phyloP scores from a whole-genome alignment of 768 basidiomycete genomes.

The Boletus tomentosulus region DNA sequence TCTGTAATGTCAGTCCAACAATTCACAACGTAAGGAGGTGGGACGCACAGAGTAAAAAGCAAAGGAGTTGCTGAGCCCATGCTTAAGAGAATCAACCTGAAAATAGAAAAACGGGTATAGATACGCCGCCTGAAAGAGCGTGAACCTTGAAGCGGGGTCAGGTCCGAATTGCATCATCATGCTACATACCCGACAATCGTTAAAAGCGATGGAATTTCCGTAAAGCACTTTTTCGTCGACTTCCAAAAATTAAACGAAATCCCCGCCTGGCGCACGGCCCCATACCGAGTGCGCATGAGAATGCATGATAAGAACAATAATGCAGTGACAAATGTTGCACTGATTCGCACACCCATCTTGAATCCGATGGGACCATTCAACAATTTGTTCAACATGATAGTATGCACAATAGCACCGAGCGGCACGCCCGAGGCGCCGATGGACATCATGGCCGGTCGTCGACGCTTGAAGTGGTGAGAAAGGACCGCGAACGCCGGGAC shows the following conservation, averaged over 20 bases:
- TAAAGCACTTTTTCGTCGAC: constrained; percentile 20
- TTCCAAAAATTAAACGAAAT: constrained; percentile 12
- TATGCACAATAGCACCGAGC: constrained; percentile 52
- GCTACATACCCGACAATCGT: constrained; percentile 18
- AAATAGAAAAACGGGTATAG: constrained; percentile 56
- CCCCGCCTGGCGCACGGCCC: background rate
- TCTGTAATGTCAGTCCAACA: background rate
- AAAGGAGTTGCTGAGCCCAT: constrained; percentile 41
- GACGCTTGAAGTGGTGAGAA: constrained; percentile 42
- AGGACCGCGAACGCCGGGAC: constrained; percentile 41
- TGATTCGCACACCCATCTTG: constrained; percentile 35
- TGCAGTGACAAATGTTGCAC: constrained; percentile 36
- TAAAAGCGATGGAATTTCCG: constrained; percentile 22
- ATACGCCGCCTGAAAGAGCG: constrained; percentile 35
- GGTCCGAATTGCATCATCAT: background rate
- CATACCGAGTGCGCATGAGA: constrained; percentile 35
- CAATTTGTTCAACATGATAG: constrained; percentile 55
- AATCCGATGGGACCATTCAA: constrained; percentile 44
- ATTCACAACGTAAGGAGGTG: background rate
- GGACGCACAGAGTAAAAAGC: constrained; percentile 51
- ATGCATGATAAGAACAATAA: constrained; percentile 37
- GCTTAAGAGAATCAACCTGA: constrained; percentile 50
- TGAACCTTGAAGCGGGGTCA: constrained; percentile 12
- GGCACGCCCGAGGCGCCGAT: constrained; percentile 45
- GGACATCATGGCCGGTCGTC: constrained; percentile 42